Evolutionary conservation across 768 basidiomycete genomes (phyloP).

Genomic region (Porpolomopsis calyptriformis): DNA sequence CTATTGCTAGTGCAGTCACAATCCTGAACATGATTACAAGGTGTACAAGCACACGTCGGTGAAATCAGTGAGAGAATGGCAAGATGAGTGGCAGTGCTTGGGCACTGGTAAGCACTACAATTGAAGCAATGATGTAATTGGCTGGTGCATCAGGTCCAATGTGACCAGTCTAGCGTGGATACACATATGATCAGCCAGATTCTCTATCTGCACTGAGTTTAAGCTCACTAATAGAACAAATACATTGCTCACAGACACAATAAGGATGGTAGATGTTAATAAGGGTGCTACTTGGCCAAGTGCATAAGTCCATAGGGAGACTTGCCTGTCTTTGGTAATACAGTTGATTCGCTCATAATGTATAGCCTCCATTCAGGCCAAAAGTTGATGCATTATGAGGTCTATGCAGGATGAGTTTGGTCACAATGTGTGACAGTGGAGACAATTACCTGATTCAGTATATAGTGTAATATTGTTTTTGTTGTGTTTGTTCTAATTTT

Average conservation of each 20-base stretch:
- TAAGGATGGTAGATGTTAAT: conserved; percentile 44
- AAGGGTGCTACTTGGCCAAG: conserved; percentile 48
- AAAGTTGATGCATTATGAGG: too few relatives aligned
- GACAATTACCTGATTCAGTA: too few relatives aligned
- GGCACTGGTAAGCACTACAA: conserved; percentile 49
- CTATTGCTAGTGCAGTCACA: conserved; percentile 40
- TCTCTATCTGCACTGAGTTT: neutral
- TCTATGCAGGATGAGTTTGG: too few relatives aligned
- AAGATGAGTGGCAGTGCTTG: conserved; percentile 48
- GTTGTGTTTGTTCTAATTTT: too few relatives aligned
- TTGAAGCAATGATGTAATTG: conserved; percentile 79
- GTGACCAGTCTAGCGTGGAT: conserved; percentile 56
- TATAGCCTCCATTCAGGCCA: too few relatives aligned
- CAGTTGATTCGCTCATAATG: too few relatives aligned
- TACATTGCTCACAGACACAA: conserved; percentile 61
- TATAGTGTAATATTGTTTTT: too few relatives aligned
- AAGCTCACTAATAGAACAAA: conserved; percentile 75
- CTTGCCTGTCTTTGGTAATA: conserved; percentile 21
- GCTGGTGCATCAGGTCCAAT: conserved; percentile 75
- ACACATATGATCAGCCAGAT: conserved; percentile 6
- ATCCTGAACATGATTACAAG: conserved; percentile 38
- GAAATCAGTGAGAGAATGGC: conserved; percentile 70
- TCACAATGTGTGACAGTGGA: too few relatives aligned
- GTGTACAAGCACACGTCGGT: conserved; percentile 24
- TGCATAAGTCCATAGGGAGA: conserved; percentile 55